Conservation (phyloP, 2,329 filamentous ascomycete genomes). For the Talaromyces sp. region DNA sequence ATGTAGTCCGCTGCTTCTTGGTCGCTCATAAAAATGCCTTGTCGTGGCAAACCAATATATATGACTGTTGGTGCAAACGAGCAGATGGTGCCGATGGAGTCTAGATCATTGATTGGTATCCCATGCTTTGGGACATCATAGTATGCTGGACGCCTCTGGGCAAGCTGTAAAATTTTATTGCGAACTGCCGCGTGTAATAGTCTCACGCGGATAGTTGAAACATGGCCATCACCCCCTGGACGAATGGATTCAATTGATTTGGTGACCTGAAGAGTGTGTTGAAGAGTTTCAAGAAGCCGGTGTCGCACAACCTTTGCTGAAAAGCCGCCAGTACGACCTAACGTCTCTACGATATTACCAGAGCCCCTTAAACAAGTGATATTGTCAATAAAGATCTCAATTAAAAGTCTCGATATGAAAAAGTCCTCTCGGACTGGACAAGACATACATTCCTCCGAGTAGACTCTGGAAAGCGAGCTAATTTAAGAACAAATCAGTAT, state of each 20-base stretch:
- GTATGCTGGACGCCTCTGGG: conserved; percentile 56
- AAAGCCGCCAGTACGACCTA: conserved; percentile 72
- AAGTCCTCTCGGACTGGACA: not conserved
- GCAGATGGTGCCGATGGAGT: conserved; percentile 67
- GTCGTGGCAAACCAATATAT: conserved; percentile 66
- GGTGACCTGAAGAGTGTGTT: conserved; percentile 71
- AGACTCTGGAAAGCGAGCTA: not conserved
- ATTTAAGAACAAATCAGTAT: not conserved
- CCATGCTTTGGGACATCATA: conserved; percentile 59
- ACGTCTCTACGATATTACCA: conserved; percentile 68
- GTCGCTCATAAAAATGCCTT: conserved; percentile 63
- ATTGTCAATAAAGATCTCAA: not conserved
- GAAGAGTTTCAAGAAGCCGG: conserved; percentile 68
- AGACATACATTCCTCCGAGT: not conserved
- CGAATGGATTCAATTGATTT: conserved; percentile 62
- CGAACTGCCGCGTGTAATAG: conserved; percentile 67
- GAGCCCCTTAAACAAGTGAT: conserved; percentile 33
- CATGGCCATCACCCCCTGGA: conserved; percentile 64
- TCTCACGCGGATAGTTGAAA: conserved; percentile 64
- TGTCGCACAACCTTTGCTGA: conserved; percentile 63
- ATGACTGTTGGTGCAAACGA: conserved; percentile 67
- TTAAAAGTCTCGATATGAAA: not conserved
- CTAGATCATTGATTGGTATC: conserved; percentile 71
- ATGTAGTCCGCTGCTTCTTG: conserved; percentile 68
- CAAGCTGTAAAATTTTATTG: conserved; percentile 60